These are phyloP conservation scores for Xylaria flabelliformis DNA, from an alignment of 495 filamentous ascomycete species.

Conservation along the genomic window DNA sequence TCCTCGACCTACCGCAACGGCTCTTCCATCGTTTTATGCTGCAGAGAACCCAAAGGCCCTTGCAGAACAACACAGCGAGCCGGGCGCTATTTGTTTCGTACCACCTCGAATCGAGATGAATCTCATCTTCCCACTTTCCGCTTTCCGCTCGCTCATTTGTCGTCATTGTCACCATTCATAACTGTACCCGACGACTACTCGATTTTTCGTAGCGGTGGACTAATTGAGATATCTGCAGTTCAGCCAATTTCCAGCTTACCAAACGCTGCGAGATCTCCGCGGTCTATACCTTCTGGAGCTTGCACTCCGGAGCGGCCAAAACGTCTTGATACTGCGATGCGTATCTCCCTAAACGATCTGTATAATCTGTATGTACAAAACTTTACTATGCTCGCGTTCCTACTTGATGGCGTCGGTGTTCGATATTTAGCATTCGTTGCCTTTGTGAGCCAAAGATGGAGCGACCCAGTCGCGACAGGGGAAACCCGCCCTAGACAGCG, in stretches of 20 bases:
- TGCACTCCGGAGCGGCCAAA: neutral
- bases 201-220: neutral
- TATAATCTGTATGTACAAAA: neutral
- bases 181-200: neutral
- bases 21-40: neutral
- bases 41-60: slow-evolving; percentile 29
- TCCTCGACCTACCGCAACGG: slow-evolving; percentile 18
- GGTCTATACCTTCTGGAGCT: neutral
- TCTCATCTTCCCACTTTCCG: neutral
- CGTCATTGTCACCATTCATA: neutral
- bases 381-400: neutral
- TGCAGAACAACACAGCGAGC: slow-evolving; percentile 17
- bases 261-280: neutral
- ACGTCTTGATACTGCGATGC: neutral
- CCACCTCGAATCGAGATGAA: slow-evolving; percentile 9
- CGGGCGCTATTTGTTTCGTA: slow-evolving; percentile 16
- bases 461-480: slow-evolving; percentile 24
- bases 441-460: slow-evolving; percentile 8
- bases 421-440: neutral
- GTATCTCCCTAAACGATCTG: neutral
- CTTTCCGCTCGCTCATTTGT: neutral
- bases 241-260: neutral
- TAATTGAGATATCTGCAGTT: slow-evolving; percentile 18
- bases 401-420: neutral
- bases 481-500: slow-evolving; percentile 23